A percentile compares a stretch with the other conserved stretches of the same genome.
These are phyloP conservation scores for Morella rubra DNA, from an alignment of 306 rosid genomes.

Conservation along the genomic window DNA sequence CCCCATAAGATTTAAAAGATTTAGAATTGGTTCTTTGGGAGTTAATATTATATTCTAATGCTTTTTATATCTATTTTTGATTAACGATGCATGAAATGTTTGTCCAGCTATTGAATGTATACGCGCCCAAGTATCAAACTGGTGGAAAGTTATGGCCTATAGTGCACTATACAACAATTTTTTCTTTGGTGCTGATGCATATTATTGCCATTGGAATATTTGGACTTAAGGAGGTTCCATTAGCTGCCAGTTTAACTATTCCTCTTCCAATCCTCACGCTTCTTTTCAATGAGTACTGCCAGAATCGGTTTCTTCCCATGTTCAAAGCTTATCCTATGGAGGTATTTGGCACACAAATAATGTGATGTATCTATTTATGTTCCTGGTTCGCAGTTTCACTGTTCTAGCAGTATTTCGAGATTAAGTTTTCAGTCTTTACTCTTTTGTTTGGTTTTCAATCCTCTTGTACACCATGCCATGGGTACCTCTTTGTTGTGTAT, in stretches of 20 bases:
- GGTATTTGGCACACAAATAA: constrained; percentile 39
- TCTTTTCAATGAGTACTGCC: constrained; percentile 71
- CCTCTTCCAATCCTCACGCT: constrained; percentile 87
- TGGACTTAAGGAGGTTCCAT: constrained; percentile 65
- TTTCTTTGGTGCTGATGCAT: constrained; percentile 79
- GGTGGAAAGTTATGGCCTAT: constrained; percentile 78
- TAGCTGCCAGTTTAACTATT: constrained; percentile 56
- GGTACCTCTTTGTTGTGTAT: not conserved
- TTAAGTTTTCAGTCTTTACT: not conserved
- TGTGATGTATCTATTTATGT: constrained; percentile 7
- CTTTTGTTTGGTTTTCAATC: constrained; percentile 4
- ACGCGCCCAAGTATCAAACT: constrained; percentile 58
- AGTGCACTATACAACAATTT: constrained; percentile 67
- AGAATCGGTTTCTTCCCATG: constrained; percentile 60
- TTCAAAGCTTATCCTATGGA: constrained; percentile 59
- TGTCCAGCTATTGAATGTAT: constrained; percentile 71
- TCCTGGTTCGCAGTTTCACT: constrained; percentile 6
- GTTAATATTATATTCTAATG: not conserved
- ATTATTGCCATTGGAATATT: constrained; percentile 76
- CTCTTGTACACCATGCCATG: not conserved
- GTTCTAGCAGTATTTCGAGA: not conserved
- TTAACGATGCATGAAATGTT: not conserved
- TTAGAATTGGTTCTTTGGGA: not conserved
- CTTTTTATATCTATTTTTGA: not conserved
- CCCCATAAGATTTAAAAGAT: not conserved